phyloP scores from a whole-genome alignment of 768 basidiomycete species.

The Galerina marginata region DNA sequence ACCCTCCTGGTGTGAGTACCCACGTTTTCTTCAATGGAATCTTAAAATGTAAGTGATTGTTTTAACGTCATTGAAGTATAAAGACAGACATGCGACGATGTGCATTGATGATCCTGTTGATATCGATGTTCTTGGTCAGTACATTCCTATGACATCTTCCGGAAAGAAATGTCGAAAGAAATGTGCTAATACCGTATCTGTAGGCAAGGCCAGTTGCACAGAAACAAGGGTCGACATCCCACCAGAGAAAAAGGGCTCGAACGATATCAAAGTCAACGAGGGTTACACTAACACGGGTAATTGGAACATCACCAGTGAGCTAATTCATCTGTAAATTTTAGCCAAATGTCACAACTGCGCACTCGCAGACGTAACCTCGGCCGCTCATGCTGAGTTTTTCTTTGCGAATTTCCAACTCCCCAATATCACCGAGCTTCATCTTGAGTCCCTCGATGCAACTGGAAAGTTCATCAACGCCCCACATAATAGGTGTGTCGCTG shows the following conservation, averaged over 20 bases:
- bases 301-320: conserved; percentile 34
- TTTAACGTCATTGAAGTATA: conserved; percentile 22
- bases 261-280: conserved; percentile 28
- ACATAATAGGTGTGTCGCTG: conserved; percentile 24
- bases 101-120: conserved; percentile 26
- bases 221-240: conserved; percentile 26
- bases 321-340: not conserved
- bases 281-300: conserved; percentile 29
- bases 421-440: conserved; percentile 22
- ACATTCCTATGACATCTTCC: not conserved
- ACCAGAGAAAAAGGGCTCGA: conserved; percentile 21
- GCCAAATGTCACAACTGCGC: not conserved
- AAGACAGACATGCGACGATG: conserved; percentile 31
- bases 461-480: conserved; percentile 34
- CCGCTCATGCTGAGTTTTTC: conserved; percentile 32
- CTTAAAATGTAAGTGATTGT: not conserved
- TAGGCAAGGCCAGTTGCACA: conserved; percentile 25
- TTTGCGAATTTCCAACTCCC: conserved; percentile 28
- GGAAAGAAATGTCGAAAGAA: not conserved
- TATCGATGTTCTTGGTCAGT: conserved; percentile 22
- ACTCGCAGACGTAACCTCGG: conserved; percentile 27
- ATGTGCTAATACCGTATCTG: not conserved
- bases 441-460: conserved; percentile 14
- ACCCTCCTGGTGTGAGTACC: conserved; percentile 28
- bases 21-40: not conserved